phyloP scores from a whole-genome alignment of 352 stramenopile genomes.

The Pythium brassicae region DNA sequence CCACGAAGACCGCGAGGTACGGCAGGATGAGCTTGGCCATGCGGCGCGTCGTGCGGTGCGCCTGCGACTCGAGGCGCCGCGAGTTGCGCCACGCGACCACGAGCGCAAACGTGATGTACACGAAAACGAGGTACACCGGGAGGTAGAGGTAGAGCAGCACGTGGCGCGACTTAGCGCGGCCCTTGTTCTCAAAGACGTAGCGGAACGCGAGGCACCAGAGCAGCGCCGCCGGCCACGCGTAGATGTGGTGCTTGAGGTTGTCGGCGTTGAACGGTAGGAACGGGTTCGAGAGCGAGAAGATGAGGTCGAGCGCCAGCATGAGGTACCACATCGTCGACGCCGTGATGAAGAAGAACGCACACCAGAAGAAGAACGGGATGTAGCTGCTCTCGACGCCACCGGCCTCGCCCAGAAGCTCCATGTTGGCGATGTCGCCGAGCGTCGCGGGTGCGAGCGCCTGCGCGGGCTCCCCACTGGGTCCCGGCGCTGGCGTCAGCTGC shows the following conservation, averaged over 20 bases:
- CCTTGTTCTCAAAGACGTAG: conserved; percentile 38
- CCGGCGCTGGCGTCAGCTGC: conserved; percentile 20
- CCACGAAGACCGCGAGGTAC: conserved; percentile 64
- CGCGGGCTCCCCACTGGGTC: conserved; percentile 5
- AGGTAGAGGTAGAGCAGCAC: conserved; percentile 69
- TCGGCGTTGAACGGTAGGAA: conserved; percentile 85
- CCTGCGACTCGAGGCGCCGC: conserved; percentile 66
- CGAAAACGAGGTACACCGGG: conserved; percentile 55
- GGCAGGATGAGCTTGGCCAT: conserved; percentile 86
- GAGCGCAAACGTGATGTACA: conserved; percentile 61
- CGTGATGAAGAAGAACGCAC: conserved; percentile 79
- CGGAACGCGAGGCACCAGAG: conserved; percentile 71
- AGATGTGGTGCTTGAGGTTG: conserved; percentile 81
- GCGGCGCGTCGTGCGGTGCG: conserved; percentile 65
- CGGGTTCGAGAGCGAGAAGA: conserved; percentile 85
- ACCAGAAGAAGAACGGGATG: conserved; percentile 79
- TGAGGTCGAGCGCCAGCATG: conserved; percentile 81
- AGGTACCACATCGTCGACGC: conserved; percentile 79
- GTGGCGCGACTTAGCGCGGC: conserved; percentile 25
- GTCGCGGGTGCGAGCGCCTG: conserved; percentile 26
- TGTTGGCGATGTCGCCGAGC: conserved; percentile 59
- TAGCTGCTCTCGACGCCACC: conserved; percentile 32
- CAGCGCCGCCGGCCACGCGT: conserved; percentile 67
- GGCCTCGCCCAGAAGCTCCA: conserved; percentile 30
- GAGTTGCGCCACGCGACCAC: conserved; percentile 67